Conservation (phyloP, 805 yeast genomes). For the Kluyveromyces nonfermentans region DNA sequence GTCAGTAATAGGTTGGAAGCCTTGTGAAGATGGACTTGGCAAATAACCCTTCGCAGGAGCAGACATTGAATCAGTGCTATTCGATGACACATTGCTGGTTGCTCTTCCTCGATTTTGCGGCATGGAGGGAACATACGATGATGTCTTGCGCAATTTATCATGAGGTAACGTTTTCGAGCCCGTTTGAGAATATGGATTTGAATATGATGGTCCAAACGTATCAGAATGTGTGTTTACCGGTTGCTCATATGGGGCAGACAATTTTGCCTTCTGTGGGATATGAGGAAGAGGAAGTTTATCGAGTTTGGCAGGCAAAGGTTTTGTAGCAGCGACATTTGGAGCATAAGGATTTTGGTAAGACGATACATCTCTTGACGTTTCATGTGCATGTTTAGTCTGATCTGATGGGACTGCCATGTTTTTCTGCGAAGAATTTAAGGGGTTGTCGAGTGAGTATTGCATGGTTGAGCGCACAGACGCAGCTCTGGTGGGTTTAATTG, state of each 20-base stretch:
- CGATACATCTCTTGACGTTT: not conserved
- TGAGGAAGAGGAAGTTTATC: not conserved
- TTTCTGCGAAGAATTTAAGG: not conserved
- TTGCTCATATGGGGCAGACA: not conserved
- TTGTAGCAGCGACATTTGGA: not conserved
- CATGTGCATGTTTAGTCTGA: not conserved
- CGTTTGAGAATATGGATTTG: not conserved
- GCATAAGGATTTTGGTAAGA: not conserved
- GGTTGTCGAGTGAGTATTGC: not conserved
- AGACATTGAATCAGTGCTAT: constrained; percentile 7
- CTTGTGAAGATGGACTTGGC: not conserved
- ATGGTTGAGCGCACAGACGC: constrained; percentile 4
- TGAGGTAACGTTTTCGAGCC: not conserved
- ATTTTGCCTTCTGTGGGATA: not conserved
- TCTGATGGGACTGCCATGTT: not conserved
- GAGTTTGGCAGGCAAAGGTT: not conserved
- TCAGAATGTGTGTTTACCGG: not conserved
- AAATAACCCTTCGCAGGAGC: constrained; percentile 1
- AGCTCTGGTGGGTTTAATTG: not conserved
- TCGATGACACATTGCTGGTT: constrained; percentile 18
- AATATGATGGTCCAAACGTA: not conserved
- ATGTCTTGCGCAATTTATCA: not conserved
- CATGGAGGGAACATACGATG: not conserved
- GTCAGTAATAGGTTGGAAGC: not conserved
- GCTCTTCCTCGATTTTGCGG: constrained; percentile 14